A percentile compares a stretch with the other conserved stretches of the same genome.
Conservation (phyloP, 306 rosid genomes). For the Fragaria nilgerrensis region DNA sequence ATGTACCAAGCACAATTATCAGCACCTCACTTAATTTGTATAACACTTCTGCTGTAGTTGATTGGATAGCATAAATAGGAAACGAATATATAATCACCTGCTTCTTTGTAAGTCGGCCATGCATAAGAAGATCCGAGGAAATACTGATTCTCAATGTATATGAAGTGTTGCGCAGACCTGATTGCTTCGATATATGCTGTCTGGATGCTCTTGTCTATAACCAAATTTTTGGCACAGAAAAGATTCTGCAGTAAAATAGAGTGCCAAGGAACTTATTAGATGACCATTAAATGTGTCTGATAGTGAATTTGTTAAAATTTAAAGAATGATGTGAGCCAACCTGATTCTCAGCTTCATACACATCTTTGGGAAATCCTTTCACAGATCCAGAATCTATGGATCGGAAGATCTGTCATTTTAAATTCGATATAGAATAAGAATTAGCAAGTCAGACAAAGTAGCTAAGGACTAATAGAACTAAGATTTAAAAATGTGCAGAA, state of each 20-base stretch:
- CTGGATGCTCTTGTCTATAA: constrained; percentile 88
- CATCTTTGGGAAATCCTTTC: constrained; percentile 91
- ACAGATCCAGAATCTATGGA: constrained; percentile 97
- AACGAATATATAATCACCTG: constrained; percentile 49
- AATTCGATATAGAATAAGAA: constrained; percentile 8
- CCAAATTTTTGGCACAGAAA: constrained; percentile 84
- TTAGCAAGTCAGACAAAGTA: background rate
- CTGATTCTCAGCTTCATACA: constrained; percentile 58
- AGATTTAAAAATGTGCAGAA: background rate
- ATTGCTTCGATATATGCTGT: constrained; percentile 89
- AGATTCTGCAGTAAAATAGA: constrained; percentile 68
- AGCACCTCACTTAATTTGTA: background rate
- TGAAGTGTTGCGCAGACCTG: constrained; percentile 88
- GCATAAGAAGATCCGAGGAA: constrained; percentile 92
- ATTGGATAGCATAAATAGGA: background rate
- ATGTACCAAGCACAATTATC: background rate
- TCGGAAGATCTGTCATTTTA: constrained; percentile 64
- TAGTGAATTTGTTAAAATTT: constrained; percentile 6
- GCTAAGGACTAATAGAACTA: background rate
- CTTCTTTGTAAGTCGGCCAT: constrained; percentile 82
- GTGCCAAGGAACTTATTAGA: constrained; percentile 19
- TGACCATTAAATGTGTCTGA: background rate
- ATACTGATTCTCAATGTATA: constrained; percentile 95
- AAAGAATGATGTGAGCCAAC: constrained; percentile 27
- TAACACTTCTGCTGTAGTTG: background rate